Evolutionary conservation across 352 stramenopile genomes (phyloP), one percentile per base, ranked within the genome.

Genomic region (Phytophthora lateralis): DNA sequence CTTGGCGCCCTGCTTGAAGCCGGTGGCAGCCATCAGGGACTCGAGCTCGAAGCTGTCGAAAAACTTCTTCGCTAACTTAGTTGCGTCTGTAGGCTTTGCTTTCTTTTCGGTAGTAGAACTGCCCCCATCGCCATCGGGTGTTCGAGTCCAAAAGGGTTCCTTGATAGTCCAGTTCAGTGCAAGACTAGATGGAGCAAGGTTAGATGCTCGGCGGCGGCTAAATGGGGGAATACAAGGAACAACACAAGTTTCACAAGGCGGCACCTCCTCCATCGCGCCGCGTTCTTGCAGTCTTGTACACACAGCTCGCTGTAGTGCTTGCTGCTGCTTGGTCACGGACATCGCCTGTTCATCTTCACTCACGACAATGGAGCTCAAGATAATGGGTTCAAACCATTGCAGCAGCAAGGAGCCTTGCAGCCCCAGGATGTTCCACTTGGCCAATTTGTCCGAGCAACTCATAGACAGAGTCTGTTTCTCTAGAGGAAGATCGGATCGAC

Each of bases 361-460:
- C 3, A 91, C 75, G 34, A 87, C 53, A 35, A 91, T 64, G 0
- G 82, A 86, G 21, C 26, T 53, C 1, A 91, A 50, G 15, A 66
- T 63, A 8, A 95, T 20, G 0, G 82, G 82, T 24, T 86, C 80
- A 50, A 81, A 92, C 71, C 77, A 91, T 34, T 79, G 74, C 43
- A 85, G 60, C 37, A 95, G 57, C 38, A 93, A 48, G 7, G 63
- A 72, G 47, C 94, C 93, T 50, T 98, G 90, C 9, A 97, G 56
- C 8, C 94, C 94, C 5, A 91, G 21, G 8, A 78, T 58, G 30
- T 75, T 80, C 94, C 94, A 98, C 67, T 85, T 83, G 32, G 89
- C 80, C 45, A 98, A 42, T 75, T 98, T 98, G 66, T 98, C 92
- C 9, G 86, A 96, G 69, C 94, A 98, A 39, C 91, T 98, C 89